Conservation (phyloP, 2,329 filamentous ascomycete species). For the Aspergillus aculeatinus region DNA sequence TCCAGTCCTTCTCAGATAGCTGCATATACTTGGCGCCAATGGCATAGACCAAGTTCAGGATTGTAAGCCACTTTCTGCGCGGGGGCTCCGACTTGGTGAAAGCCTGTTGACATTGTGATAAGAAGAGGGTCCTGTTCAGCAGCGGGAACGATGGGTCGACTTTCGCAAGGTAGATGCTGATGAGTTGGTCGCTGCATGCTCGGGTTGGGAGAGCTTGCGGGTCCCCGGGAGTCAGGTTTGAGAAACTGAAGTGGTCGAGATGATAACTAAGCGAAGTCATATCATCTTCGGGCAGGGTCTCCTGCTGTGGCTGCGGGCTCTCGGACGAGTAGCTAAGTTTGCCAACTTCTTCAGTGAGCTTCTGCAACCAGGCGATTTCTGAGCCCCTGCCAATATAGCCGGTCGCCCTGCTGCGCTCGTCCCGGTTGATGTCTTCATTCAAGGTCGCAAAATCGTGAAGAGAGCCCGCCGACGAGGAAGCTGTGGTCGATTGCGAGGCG, state of each 20-base stretch:
- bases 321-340: neutral
- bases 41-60: conserved; percentile 44
- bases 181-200: conserved; percentile 34
- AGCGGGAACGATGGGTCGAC: conserved; percentile 44
- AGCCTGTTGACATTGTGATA: conserved; percentile 32
- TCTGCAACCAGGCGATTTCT: conserved; percentile 8
- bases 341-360: neutral
- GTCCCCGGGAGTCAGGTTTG: neutral
- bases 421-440: conserved; percentile 6
- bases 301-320: neutral
- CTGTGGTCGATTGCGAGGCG: neutral
- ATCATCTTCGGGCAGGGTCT: neutral
- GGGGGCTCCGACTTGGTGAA: conserved; percentile 27
- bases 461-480: neutral
- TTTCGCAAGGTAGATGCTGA: conserved; percentile 38
- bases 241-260: neutral
- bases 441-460: conserved; percentile 1
- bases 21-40: conserved; percentile 38
- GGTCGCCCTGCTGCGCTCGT: neutral
- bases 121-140: conserved; percentile 37
- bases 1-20: conserved; percentile 10
- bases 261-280: conserved; percentile 4
- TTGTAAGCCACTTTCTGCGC: conserved; percentile 37
- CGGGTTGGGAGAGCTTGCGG: neutral
- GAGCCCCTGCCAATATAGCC: conserved; percentile 9